phyloP scores from a whole-genome alignment of 139 green algal genomes.

The Chlamydomonas asymmetrica region DNA sequence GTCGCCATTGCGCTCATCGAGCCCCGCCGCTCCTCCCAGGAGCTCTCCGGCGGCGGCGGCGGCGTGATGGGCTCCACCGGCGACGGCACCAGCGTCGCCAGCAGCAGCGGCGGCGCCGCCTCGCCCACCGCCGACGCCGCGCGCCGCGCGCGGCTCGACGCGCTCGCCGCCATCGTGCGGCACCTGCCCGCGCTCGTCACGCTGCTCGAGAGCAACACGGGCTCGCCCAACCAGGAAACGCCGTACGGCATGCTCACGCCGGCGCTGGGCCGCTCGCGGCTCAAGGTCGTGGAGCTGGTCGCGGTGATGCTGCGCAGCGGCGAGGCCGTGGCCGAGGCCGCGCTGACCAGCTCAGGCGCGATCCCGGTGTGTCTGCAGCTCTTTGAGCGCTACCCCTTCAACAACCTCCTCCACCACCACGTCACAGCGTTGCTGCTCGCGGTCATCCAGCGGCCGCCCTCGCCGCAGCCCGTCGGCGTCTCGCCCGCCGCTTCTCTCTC shows the following conservation, averaged over 20 bases:
- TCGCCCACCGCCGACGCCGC: conserved; percentile 35
- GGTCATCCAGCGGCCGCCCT: conserved; percentile 34
- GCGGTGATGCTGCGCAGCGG: conserved; percentile 73
- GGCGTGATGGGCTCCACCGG: background rate
- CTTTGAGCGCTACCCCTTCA: conserved; percentile 85
- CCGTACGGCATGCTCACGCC: conserved; percentile 77
- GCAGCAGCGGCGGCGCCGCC: background rate
- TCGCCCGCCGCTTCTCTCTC: no score
- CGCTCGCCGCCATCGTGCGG: conserved; percentile 45
- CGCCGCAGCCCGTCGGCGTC: no score
- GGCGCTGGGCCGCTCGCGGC: conserved; percentile 67
- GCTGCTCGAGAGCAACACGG: conserved; percentile 44
- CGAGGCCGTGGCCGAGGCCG: conserved; percentile 51
- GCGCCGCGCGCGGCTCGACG: conserved; percentile 31
- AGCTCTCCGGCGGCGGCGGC: conserved; percentile 14
- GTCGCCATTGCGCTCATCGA: conserved; percentile 84
- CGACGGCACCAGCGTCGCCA: background rate
- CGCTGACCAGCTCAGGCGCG: conserved; percentile 52
- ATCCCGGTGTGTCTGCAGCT: conserved; percentile 70
- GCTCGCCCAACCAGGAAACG: conserved; percentile 52
- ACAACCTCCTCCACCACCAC: conserved; percentile 87
- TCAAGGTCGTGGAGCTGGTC: conserved; percentile 82
- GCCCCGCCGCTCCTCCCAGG: conserved; percentile 48
- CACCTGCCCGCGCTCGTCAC: conserved; percentile 59
- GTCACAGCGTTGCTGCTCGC: conserved; percentile 64